phyloP scores from a whole-genome alignment of 148 eudicot species.

The Dianthus caryophyllus region DNA sequence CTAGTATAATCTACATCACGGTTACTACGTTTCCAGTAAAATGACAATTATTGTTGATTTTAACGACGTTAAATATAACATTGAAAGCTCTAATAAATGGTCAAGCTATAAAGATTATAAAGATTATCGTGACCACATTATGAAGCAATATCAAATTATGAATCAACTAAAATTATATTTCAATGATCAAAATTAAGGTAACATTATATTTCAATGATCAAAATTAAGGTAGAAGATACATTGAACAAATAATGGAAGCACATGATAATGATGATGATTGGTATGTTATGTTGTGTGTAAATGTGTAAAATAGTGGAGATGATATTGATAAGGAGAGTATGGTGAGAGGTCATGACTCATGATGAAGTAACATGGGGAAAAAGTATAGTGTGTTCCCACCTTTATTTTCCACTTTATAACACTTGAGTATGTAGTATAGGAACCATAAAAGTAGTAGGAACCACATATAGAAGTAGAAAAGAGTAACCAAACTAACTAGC shows the following conservation, averaged over 20 bases:
- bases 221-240: neutral
- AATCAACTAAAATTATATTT: too few relatives aligned
- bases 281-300: too few relatives aligned
- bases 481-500: too few relatives aligned
- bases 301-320: too few relatives aligned
- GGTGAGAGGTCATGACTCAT: slow-evolving; percentile 44
- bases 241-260: too few relatives aligned
- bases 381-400: slow-evolving; percentile 26
- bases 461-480: too few relatives aligned
- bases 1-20: neutral
- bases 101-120: too few relatives aligned
- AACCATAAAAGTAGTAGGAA: slow-evolving; percentile 17
- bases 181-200: too few relatives aligned
- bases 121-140: too few relatives aligned
- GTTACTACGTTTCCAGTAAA: neutral
- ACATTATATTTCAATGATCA: neutral
- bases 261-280: too few relatives aligned
- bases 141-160: too few relatives aligned
- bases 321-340: slow-evolving; percentile 38
- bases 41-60: slow-evolving; percentile 16
- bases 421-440: slow-evolving; percentile 6
- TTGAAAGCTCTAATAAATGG: too few relatives aligned
- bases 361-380: slow-evolving; percentile 45
- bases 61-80: neutral
- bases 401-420: slow-evolving; percentile 10